Evolutionary conservation across 306 rosid genomes (phyloP).

Genomic region (Sicyos edulis): DNA sequence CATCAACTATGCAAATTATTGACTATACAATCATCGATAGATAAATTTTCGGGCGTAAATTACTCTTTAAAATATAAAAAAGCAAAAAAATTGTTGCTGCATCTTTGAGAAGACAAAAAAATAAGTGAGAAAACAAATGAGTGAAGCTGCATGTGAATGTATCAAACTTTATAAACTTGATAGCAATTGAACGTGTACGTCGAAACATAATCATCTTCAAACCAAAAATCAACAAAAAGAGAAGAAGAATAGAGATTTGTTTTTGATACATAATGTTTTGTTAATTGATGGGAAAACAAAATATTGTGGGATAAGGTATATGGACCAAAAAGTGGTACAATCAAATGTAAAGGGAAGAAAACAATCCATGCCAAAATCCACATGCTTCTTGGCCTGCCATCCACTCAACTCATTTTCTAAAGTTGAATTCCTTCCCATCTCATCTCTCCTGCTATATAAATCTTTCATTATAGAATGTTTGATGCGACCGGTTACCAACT

Average conservation of each 20-base stretch:
- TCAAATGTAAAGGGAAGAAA: constrained; percentile 1
- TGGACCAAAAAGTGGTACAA: neutral
- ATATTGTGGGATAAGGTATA: too few species aligned
- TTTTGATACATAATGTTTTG: constrained; percentile 12
- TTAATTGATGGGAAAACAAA: constrained; percentile 3
- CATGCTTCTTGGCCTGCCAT: constrained; percentile 27
- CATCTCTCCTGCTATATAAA: too few species aligned
- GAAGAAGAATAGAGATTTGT: neutral
- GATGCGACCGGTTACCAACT: too few species aligned
- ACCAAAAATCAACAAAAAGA: neutral
- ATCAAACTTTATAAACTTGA: neutral
- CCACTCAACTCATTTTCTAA: constrained; percentile 13
- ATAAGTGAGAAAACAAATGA: too few species aligned
- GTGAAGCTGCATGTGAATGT: neutral
- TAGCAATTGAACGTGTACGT: neutral
- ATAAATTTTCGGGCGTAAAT: too few species aligned
- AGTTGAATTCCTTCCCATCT: neutral
- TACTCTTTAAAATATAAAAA: neutral
- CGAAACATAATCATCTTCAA: neutral
- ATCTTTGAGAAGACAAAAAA: neutral
- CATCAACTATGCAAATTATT: too few species aligned
- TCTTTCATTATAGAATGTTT: too few species aligned
- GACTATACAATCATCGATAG: too few species aligned
- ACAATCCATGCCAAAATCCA: constrained; percentile 18
- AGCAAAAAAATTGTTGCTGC: too few species aligned